phyloP scores from a whole-genome alignment of 495 filamentous ascomycete species.

The Trichoderma orchidacearum region DNA sequence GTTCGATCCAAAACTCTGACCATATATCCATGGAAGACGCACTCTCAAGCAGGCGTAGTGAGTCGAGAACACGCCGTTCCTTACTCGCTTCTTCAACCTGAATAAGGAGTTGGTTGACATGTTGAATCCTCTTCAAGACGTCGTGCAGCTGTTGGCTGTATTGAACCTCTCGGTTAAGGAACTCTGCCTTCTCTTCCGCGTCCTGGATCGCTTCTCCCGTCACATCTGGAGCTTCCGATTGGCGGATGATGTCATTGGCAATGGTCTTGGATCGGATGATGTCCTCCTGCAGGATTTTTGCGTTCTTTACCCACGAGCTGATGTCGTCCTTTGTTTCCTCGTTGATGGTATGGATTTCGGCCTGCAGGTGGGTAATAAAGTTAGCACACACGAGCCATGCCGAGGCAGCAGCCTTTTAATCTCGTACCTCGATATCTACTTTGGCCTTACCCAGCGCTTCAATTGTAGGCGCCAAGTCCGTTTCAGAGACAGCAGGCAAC shows the following conservation, averaged over 20 bases:
- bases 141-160: constrained; percentile 59
- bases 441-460: constrained; percentile 51
- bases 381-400: not conserved
- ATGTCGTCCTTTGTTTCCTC: constrained; percentile 62
- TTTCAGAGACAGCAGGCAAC: constrained; percentile 37
- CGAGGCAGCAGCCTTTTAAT: not conserved
- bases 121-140: constrained; percentile 46
- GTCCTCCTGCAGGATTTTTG: constrained; percentile 69
- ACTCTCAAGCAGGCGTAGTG: constrained; percentile 38
- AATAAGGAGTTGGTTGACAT: constrained; percentile 35
- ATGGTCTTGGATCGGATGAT: constrained; percentile 58
- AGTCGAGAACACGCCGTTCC: constrained; percentile 34
- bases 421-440: constrained; percentile 51
- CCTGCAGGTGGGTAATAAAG: constrained; percentile 26
- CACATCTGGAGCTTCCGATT: constrained; percentile 50
- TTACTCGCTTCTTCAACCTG: constrained; percentile 34
- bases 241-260: constrained; percentile 59
- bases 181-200: constrained; percentile 50
- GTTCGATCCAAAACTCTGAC: not conserved
- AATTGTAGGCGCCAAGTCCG: constrained; percentile 47
- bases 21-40: too few species aligned
- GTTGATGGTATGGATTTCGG: constrained; percentile 59
- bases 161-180: constrained; percentile 60
- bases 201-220: constrained; percentile 47
- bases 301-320: constrained; percentile 71